Base-by-base conservation (phyloP, 73 alveolate species). In the Symbiodinium pilosum region DNA sequence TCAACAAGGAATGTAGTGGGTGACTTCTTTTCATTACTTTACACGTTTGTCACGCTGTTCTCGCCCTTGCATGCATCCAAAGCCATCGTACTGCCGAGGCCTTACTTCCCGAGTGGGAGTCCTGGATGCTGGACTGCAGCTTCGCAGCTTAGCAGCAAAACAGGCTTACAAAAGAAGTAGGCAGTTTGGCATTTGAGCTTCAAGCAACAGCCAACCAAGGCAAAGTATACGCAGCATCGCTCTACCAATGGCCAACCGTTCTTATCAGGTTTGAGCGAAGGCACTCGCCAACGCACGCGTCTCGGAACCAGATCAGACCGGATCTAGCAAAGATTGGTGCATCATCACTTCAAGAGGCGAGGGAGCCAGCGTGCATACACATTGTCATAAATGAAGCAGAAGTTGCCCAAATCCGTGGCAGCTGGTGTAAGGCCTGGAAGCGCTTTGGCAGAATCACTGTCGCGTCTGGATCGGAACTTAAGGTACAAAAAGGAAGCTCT, bases 71-170 rank as follows among this genome's bases (percentile, higher is more conserved):
- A n/a, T n/a, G n/a, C n/a, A n/a, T n/a, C n/a, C n/a, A n/a, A n/a
- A n/a, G n/a, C n/a, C n/a, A n/a, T n/a, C n/a, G n/a, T n/a, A n/a
- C n/a, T n/a, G n/a, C n/a, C n/a, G n/a, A 85, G 86, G 94, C 69
- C 32, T 16, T 41, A 6, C 73, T 91, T 43, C 97, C 97, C 3
- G 81, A 30, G 81, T 91, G 97, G 97, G 83, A 91, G 77, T 43
- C 89, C 3, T 91, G 97, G 97, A 91, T 91, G 97, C 56, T 91
- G 89, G 84, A 91, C 24, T 91, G 89, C 77, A 71, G 77, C 88
- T 91, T 91, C 11, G 97, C 84, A 24, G 28, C 97, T 36, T 81
- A 43, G 85, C 44, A 34, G 32, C 28, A 73, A 42, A 26, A 73
- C 41, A 30, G 34, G 44, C 28, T 36, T 32, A 42, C n/a, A 32